phyloP scores from a whole-genome alignment of 2,329 filamentous ascomycete genomes.

The Nemania diffusa region DNA sequence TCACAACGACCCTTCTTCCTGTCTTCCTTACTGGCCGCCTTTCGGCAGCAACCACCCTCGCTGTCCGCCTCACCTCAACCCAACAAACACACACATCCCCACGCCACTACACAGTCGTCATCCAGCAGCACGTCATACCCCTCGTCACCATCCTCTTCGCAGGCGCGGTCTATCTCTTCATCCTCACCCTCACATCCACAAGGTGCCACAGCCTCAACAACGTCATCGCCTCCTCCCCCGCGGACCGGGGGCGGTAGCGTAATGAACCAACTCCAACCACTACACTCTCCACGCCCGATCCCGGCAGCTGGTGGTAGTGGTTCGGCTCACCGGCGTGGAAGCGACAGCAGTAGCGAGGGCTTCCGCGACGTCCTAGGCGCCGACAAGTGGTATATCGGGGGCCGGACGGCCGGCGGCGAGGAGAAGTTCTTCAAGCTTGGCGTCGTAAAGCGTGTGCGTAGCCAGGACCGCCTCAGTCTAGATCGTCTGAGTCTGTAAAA shows the following conservation, averaged over 20 bases:
- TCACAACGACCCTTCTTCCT: constrained; percentile 51
- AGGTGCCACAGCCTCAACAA: constrained; percentile 24
- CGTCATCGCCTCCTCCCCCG: constrained; percentile 32
- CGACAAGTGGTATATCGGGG: constrained; percentile 86
- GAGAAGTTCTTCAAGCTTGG: constrained; percentile 85
- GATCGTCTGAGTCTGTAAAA: constrained; percentile 78
- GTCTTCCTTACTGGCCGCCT: constrained; percentile 50
- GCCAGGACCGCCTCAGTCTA: constrained; percentile 78
- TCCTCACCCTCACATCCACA: constrained; percentile 27
- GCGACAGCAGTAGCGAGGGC: constrained; percentile 79
- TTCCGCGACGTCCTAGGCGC: constrained; percentile 77
- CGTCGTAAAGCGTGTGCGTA: constrained; percentile 77
- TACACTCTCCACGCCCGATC: constrained; percentile 49
- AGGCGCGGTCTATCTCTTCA: constrained; percentile 42
- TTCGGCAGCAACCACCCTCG: constrained; percentile 45
- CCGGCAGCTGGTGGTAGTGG: constrained; percentile 27
- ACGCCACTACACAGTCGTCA: constrained; percentile 28
- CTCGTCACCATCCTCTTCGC: constrained; percentile 22
- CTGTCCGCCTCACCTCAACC: constrained; percentile 46
- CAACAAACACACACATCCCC: constrained; percentile 45
- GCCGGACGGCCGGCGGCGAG: constrained; percentile 78
- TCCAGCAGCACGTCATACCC: constrained; percentile 26
- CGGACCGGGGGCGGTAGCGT: constrained; percentile 40
- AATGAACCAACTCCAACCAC: constrained; percentile 46
- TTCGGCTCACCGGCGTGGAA: constrained; percentile 68